These are phyloP conservation scores for Talaromyces sp. DNA, from an alignment of 2,329 filamentous ascomycete species.

Conservation along the genomic window DNA sequence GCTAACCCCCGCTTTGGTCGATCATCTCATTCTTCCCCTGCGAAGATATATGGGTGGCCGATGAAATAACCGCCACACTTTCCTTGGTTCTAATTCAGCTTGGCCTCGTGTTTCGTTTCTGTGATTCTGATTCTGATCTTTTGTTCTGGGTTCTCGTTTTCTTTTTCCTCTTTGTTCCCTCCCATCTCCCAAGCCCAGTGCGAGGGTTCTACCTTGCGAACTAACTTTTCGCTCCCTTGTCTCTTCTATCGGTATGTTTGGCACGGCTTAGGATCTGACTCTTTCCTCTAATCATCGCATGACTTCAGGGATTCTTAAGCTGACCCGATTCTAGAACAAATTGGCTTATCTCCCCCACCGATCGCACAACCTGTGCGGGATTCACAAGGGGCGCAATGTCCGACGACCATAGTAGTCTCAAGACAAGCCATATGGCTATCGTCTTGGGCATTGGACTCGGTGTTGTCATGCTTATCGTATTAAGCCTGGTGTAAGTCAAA, in stretches of 20 bases:
- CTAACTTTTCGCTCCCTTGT: neutral
- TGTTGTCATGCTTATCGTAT: slow-evolving; percentile 33
- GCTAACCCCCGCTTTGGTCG: slow-evolving; percentile 25
- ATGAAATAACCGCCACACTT: neutral
- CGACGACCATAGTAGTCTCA: slow-evolving; percentile 20
- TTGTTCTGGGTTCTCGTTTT: neutral
- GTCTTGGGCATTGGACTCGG: slow-evolving; percentile 37
- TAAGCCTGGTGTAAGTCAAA: slow-evolving; percentile 35
- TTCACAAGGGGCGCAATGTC: slow-evolving; percentile 15
- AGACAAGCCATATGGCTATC: slow-evolving; percentile 35
- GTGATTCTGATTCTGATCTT: neutral
- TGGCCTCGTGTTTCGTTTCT: too few species aligned
- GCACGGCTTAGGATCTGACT: neutral
- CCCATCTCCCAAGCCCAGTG: neutral
- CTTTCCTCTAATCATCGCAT: neutral
- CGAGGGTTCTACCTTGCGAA: neutral
- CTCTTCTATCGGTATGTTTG: neutral
- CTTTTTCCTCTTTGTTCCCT: neutral
- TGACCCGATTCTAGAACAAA: neutral
- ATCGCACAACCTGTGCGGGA: neutral
- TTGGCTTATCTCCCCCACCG: neutral
- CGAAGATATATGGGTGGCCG: neutral
- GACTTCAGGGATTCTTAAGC: neutral
- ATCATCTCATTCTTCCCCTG: slow-evolving; percentile 12
- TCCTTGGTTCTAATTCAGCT: neutral